phyloP scores from a whole-genome alignment of 2,329 filamentous ascomycete genomes.

The Bipolaris oryzae region DNA sequence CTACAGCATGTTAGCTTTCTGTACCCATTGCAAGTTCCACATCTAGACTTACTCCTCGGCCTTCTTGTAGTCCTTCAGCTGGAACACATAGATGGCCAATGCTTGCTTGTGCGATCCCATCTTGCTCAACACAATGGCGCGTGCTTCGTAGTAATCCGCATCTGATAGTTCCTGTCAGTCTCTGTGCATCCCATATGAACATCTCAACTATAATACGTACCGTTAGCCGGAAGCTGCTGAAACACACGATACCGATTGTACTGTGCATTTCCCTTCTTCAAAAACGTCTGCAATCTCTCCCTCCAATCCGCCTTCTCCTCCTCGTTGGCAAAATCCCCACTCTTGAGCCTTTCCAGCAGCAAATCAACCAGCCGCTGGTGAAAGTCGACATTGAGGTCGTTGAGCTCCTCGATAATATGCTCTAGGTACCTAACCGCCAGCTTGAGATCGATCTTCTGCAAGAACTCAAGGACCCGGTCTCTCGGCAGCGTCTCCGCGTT shows the following conservation, averaged over 20 bases:
- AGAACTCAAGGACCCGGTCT: constrained; percentile 73
- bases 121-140: constrained; percentile 88
- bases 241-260: constrained; percentile 84
- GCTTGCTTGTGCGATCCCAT: constrained; percentile 97
- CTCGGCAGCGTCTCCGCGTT: constrained; percentile 91
- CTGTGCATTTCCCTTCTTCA: constrained; percentile 71
- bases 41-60: constrained; percentile 75
- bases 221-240: constrained; percentile 76
- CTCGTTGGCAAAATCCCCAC: constrained; percentile 40
- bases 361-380: constrained; percentile 83
- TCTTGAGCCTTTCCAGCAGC: constrained; percentile 63
- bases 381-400: constrained; percentile 82
- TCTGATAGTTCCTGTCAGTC: constrained; percentile 58
- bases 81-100: constrained; percentile 96
- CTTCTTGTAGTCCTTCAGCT: constrained; percentile 82
- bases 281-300: constrained; percentile 72
- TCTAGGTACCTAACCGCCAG: constrained; percentile 86
- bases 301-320: constrained; percentile 57
- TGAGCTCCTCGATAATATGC: constrained; percentile 85
- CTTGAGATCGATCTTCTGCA: constrained; percentile 69
- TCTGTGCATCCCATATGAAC: background rate
- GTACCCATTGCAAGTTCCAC: background rate
- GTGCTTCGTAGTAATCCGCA: constrained; percentile 82
- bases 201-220: constrained; percentile 55
- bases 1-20: constrained; percentile 52